Base-by-base conservation (phyloP, 129 eudicot species). In the Mikania micrantha region DNA sequence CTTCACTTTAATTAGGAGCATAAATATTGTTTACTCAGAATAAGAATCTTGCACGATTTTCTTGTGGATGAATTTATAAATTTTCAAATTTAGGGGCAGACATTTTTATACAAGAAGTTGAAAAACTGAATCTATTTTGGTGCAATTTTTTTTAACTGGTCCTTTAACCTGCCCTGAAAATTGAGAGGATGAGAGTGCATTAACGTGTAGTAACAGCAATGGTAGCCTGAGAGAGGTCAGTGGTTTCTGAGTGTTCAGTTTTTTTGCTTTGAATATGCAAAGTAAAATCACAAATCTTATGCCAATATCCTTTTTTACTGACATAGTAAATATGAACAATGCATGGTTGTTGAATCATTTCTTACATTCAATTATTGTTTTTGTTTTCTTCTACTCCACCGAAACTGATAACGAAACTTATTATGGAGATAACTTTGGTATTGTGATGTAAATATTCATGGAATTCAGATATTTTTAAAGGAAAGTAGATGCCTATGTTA, bases 181-280 rank as follows among this genome's bases (percentile, higher is more conserved):
- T 5, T 20, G 12, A 60, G 35, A 47, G 21, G 25, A 56, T 36
- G 34, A 22, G 54, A 59, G 63, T 42, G 74, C 13, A 24, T 24
- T 75, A 67, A 76, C 80, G 80, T 76, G 80, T 36, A 60, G 72
- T 57, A 66, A 68, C 70, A 76, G 80, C 70, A 76, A 76, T 75
- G 70, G 54, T 60, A 47, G 38, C 45, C 73, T 75, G 79, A 54
- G 38, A 25, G 52, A 3, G 62, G 63, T 58, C 74, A 75, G 74
- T 48, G 53, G 54, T 7, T 67, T 74, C 79, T 66, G 79, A 19
- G 61, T 56, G 52, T 44, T 66, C 70, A 59, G 70, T 60, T 34
- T 67, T 66, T 34, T 67, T 68, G 75, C 80, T 76, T 76, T 68
- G 35, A 76, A 68, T 60, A 76, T 76, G 75, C 80, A 76, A 75